These are phyloP conservation scores for Paraphysoderma sedebokerense DNA, from an alignment of 371 early-diverging fungal species.

Conservation along the genomic window DNA sequence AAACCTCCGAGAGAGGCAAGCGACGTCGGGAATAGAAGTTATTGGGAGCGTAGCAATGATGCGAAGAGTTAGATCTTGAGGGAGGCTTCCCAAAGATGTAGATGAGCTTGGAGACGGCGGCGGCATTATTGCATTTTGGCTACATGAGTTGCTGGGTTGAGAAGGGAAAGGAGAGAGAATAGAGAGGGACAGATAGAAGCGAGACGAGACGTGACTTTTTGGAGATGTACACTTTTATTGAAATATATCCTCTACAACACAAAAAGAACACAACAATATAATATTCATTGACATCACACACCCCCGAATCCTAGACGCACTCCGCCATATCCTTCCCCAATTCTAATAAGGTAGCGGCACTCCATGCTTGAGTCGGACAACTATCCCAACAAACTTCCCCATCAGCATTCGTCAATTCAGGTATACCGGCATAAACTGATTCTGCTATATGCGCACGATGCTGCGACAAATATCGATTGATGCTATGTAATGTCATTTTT, in stretches of 20 bases:
- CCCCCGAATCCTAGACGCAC: too few relatives aligned
- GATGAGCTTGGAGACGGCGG: too few relatives aligned
- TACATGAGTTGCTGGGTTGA: too few relatives aligned
- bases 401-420: conserved; percentile 83
- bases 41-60: conserved; percentile 22
- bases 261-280: too few relatives aligned
- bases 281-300: too few relatives aligned
- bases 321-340: conserved; percentile 5
- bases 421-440: conserved; percentile 70
- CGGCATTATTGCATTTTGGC: too few relatives aligned
- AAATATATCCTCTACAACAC: too few relatives aligned
- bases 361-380: conserved; percentile 93
- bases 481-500: neutral
- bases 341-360: conserved; percentile 58
- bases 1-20: conserved; percentile 19
- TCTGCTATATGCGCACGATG: conserved; percentile 27
- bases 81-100: too few relatives aligned
- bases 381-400: conserved; percentile 65
- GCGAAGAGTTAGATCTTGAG: conserved; percentile 13
- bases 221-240: too few relatives aligned
- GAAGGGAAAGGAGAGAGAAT: too few relatives aligned
- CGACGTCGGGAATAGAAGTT: conserved; percentile 14
- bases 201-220: too few relatives aligned
- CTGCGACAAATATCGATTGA: neutral
- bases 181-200: too few relatives aligned